These are phyloP conservation scores for Trypanosoma theileri DNA, from an alignment of 208 protist species.

Conservation along the genomic window DNA sequence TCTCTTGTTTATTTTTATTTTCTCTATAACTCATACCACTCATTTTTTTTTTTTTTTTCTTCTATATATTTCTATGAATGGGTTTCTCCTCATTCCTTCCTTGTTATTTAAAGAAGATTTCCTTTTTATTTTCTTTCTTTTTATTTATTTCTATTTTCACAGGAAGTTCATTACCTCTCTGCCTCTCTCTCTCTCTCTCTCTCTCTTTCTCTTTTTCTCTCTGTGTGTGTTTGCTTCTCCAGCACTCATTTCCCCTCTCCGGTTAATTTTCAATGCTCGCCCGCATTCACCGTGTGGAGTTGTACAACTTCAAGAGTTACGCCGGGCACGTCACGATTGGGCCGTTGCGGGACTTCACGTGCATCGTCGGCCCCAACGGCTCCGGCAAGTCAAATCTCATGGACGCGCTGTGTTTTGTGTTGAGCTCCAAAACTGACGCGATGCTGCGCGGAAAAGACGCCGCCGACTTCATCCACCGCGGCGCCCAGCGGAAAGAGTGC, in stretches of 20 bases:
- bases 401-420: constrained; percentile 98
- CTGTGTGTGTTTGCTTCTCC: background rate
- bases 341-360: constrained; percentile 97
- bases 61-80: too few species aligned
- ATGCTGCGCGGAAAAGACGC: constrained; percentile 78
- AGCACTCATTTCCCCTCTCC: background rate
- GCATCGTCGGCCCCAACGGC: constrained; percentile 99
- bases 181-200: too few species aligned
- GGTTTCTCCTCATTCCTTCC: too few species aligned
- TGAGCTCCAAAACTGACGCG: constrained; percentile 75
- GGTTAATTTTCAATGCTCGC: constrained; percentile 43
- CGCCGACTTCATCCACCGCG: constrained; percentile 93
- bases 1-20: background rate
- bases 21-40: background rate
- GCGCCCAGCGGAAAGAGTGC: constrained; percentile 48
- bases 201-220: background rate
- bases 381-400: constrained; percentile 99
- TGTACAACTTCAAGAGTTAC: constrained; percentile 99
- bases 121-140: too few species aligned
- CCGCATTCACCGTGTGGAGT: constrained; percentile 87
- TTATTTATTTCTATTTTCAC: too few species aligned
- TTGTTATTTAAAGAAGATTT: too few species aligned
- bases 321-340: constrained; percentile 92
- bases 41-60: too few species aligned
- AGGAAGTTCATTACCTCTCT: too few species aligned